Percentiles rank a stretch among this genome's conserved stretches.
These are phyloP conservation scores for Rhododendron griersonianum DNA, from an alignment of 148 eudicot species.

Conservation along the genomic window DNA sequence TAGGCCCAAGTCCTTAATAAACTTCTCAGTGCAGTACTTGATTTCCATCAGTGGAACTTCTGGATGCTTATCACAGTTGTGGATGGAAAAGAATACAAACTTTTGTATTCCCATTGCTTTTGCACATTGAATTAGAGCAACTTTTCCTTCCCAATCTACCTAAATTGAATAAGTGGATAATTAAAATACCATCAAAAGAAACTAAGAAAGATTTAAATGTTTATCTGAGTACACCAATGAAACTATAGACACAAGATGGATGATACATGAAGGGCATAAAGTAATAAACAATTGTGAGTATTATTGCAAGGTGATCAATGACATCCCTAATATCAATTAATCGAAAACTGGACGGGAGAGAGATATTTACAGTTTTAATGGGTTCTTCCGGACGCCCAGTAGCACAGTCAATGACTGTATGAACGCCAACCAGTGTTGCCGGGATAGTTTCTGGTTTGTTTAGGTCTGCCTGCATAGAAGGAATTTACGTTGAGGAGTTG, in stretches of 20 bases:
- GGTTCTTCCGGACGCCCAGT: constrained; percentile 99
- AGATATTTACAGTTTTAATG: constrained; percentile 75
- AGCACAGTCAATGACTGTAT: constrained; percentile 92
- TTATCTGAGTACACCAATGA: not conserved
- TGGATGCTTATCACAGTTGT: constrained; percentile 99
- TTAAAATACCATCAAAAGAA: not conserved
- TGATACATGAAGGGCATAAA: not conserved
- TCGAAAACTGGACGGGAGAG: not conserved
- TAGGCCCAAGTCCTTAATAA: constrained; percentile 80
- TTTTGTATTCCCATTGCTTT: constrained; percentile 99
- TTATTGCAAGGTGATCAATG: not conserved
- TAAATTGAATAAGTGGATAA: constrained; percentile 32
- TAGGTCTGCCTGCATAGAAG: constrained; percentile 75
- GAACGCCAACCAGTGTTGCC: constrained; percentile 90
- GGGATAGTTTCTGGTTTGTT: constrained; percentile 94
- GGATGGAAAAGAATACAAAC: constrained; percentile 88
- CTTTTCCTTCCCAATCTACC: constrained; percentile 99
- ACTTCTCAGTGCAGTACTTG: constrained; percentile 97
- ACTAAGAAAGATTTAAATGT: not conserved
- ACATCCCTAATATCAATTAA: not conserved
- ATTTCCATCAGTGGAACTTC: constrained; percentile 99
- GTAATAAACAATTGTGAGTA: not conserved
- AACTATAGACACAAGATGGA: constrained; percentile 9
- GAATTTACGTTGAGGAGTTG: not conserved
- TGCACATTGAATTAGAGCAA: constrained; percentile 99